Evolutionary conservation across 2,329 filamentous ascomycete species (phyloP), one percentile per base, ranked within the genome.

Genomic region (Cercospora zeae-maydis): DNA sequence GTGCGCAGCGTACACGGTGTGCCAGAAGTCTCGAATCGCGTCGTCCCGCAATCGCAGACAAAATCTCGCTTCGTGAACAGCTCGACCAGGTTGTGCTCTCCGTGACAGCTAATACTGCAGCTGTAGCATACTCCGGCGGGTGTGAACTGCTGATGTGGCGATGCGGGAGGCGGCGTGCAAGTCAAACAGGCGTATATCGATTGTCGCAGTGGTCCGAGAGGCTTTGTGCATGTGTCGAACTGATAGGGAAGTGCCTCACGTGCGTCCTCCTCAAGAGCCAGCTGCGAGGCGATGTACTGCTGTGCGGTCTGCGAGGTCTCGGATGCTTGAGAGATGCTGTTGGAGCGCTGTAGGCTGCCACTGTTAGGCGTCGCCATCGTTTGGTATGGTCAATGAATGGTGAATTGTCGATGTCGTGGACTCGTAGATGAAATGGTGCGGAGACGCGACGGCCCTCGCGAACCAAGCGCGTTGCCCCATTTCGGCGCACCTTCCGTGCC

Each of bases 51-150:
- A 76, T 99, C 95, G 79, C 95, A 99, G 42, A 91, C 91, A 73
- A 99, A 98, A 77, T 96, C 88, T 72, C 96, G 88, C 80, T 97
- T 98, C 74, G 86, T 89, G 79, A 99, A 99, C 19, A 99, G 89
- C 78, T 99, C 95, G 55, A 98, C 95, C 27, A 99, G 86, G 1
- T 85, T 90, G 75, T 99, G 95, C 73, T 98, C 93, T 69, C 95
- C 93, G 73, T 99, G 95, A 75, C 95, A 99, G 70, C 93, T 90
- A 63, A 99, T 92, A 6, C 93, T 97, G 79, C 95, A 99, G 21
- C 93, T 91, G 73, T 99, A 99, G 81, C 95, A 99, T 61, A 99
- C 86, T 27, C 91, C 95, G 2, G 93, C 95, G 6, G 89, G 82
- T 7, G 81, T 84, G 75, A 89, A 90, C 0, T 87, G 80, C 55